Evolutionary conservation across 805 yeast genomes (phyloP).

Genomic region (Cyberlindnera maritima): DNA sequence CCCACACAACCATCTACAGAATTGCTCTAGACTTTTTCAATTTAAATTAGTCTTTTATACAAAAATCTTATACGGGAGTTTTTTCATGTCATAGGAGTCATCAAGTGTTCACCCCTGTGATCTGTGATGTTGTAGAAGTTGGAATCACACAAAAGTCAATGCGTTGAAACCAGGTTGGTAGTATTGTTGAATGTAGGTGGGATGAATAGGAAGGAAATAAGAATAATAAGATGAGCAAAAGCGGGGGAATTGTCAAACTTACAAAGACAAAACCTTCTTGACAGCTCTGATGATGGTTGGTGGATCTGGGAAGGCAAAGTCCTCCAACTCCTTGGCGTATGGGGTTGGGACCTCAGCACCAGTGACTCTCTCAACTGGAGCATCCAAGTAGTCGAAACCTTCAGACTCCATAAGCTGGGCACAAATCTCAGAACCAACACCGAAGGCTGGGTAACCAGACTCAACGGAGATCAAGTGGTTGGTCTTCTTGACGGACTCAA

Average conservation of each 20-base stretch:
- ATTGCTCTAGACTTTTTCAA: neutral
- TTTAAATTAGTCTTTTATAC: neutral
- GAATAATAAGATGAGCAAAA: neutral
- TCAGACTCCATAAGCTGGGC: constrained; percentile 98
- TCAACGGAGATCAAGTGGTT: constrained; percentile 95
- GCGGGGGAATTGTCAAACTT: no score
- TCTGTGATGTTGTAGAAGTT: neutral
- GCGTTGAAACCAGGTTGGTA: no score
- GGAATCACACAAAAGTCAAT: no score
- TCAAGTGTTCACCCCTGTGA: neutral
- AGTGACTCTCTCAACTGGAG: constrained; percentile 97
- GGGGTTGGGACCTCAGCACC: constrained; percentile 99
- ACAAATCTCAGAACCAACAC: constrained; percentile 97
- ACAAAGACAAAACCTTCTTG: constrained; percentile 74
- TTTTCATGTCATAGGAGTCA: neutral
- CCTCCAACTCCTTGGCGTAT: constrained; percentile 93
- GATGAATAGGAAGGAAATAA: neutral
- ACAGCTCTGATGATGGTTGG: constrained; percentile 85
- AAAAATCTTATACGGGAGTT: neutral
- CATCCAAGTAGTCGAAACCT: constrained; percentile 96
- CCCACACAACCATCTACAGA: no score
- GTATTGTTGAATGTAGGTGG: neutral
- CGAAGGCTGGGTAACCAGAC: constrained; percentile 97
- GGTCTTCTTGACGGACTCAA: constrained; percentile 91
- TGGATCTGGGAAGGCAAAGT: constrained; percentile 97